Conservation (phyloP, 2,329 filamentous ascomycete species). For the Diaporthe longicolla region DNA sequence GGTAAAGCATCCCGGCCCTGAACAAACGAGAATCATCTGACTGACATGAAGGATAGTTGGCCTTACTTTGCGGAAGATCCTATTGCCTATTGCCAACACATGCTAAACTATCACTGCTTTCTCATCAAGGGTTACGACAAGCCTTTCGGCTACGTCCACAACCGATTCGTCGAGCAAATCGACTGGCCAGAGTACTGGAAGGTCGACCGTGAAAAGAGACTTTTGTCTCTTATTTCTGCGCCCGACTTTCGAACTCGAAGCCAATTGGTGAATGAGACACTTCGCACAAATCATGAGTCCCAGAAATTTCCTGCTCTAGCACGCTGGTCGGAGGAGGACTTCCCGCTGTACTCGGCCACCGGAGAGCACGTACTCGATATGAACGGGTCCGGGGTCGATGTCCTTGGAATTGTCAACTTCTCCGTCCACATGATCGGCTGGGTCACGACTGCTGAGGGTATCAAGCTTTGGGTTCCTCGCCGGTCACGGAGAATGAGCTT, state of each 20-base stretch:
- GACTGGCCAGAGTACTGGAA: neutral
- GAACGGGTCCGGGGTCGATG: neutral
- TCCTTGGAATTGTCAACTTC: constrained; percentile 7
- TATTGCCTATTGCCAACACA: neutral
- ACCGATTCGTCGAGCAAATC: neutral
- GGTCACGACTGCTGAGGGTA: neutral
- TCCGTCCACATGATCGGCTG: constrained; percentile 5
- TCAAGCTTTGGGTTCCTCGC: constrained; percentile 2
- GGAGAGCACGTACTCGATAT: neutral
- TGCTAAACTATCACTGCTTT: neutral
- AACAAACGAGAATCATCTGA: neutral
- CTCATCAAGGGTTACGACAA: neutral
- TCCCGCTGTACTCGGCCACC: neutral
- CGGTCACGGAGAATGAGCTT: neutral
- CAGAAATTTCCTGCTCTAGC: neutral
- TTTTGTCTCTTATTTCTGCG: neutral
- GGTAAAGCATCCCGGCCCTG: neutral
- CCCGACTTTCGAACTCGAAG: neutral
- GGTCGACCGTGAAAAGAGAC: neutral
- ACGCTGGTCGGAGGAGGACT: neutral
- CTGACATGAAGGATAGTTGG: neutral
- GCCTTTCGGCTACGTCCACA: constrained; percentile 2
- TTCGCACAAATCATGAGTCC: neutral
- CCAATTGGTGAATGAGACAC: neutral
- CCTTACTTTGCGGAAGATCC: constrained; percentile 7